Evolutionary conservation across 129 eudicot genomes (phyloP).

Genomic region (Centrapalus pauciflorus): DNA sequence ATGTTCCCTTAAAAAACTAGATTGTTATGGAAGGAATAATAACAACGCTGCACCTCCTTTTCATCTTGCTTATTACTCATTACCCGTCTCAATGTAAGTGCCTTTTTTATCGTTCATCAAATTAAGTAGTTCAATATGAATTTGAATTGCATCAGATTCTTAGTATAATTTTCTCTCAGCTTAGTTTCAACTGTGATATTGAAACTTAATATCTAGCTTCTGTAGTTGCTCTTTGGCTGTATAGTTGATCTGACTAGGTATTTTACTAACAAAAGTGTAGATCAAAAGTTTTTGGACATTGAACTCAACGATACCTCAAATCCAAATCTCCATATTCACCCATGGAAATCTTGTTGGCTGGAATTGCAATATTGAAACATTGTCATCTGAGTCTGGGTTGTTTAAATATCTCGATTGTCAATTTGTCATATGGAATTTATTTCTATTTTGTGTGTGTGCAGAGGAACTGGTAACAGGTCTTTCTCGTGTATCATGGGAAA

Average conservation of each 20-base stretch:
- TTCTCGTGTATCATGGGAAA: slow-evolving; percentile 93
- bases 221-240: not conserved
- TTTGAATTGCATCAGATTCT: not conserved
- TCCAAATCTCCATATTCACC: too few relatives aligned
- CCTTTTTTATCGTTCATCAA: not conserved
- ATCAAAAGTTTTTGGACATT: not conserved
- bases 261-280: not conserved
- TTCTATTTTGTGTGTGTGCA: slow-evolving; percentile 20
- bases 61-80: not conserved
- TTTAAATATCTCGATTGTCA: not conserved
- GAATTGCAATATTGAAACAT: too few relatives aligned
- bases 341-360: too few relatives aligned
- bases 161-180: not conserved
- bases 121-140: not conserved
- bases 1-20: not conserved
- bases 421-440: not conserved
- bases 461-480: slow-evolving; percentile 90
- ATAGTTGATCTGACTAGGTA: not conserved
- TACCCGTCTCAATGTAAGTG: not conserved
- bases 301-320: too few relatives aligned
- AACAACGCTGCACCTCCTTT: not conserved
- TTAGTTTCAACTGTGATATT: not conserved
- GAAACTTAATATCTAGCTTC: not conserved
- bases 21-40: not conserved
- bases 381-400: not conserved